Percentiles rank a stretch among this genome's conserved stretches.
phyloP scores from a whole-genome alignment of 228 moss, liverwort and hornwort species.

The Sphagnum magellanicum region DNA sequence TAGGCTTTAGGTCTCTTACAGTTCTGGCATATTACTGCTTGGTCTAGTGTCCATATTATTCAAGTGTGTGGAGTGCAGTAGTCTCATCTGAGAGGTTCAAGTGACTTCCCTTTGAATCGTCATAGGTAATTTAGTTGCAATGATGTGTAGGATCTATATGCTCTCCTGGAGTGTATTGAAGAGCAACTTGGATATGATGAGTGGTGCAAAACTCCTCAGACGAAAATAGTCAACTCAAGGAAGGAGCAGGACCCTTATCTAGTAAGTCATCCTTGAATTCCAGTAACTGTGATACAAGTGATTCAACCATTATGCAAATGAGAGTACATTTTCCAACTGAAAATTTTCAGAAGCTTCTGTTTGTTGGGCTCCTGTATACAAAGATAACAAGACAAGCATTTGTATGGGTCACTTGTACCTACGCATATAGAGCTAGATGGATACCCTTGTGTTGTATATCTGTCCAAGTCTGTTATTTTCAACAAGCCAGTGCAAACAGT shows the following conservation, averaged over 20 bases:
- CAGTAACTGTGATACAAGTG: neutral
- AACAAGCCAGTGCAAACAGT: no score
- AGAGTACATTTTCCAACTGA: neutral
- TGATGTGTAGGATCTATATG: constrained; percentile 34
- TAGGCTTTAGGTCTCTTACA: neutral
- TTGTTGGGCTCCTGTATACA: neutral
- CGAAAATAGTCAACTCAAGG: constrained; percentile 1
- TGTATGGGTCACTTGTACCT: neutral
- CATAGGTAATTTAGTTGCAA: neutral
- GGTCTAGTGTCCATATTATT: neutral
- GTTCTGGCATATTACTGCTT: neutral
- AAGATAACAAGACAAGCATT: neutral
- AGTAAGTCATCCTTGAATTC: neutral
- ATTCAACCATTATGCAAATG: neutral
- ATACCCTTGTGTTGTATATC: no score
- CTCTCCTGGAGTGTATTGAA: constrained; percentile 33
- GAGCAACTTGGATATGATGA: constrained; percentile 20
- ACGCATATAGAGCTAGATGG: neutral
- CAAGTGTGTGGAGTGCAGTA: no score
- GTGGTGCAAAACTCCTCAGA: constrained; percentile 11
- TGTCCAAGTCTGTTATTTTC: no score
- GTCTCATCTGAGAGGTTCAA: no score
- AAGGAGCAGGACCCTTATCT: neutral
- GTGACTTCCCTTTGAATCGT: no score
- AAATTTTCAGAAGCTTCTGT: neutral